Percentiles rank a stretch among this genome's conserved stretches.
Evolutionary conservation across 352 stramenopile genomes (phyloP).

Genomic region (Globisporangium parvum): DNA sequence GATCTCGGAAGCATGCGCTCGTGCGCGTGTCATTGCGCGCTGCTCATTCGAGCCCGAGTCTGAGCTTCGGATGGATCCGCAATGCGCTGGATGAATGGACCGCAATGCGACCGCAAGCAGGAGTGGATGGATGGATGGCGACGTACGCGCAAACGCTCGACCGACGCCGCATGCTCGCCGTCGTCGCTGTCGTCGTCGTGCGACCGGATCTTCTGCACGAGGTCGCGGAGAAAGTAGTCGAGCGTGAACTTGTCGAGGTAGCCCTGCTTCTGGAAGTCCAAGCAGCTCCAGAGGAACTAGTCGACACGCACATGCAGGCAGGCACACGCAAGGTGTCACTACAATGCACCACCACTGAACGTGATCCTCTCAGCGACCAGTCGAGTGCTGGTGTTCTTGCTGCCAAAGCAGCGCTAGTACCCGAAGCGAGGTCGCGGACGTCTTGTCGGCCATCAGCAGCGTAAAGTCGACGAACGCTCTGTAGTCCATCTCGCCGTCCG

Average conservation of each 20-base stretch:
- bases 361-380: background rate
- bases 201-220: constrained; percentile 35
- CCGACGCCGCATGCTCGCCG: constrained; percentile 17
- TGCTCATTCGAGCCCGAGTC: background rate
- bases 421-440: constrained; percentile 29
- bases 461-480: constrained; percentile 59
- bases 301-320: background rate
- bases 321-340: background rate
- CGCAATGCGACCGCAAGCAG: too few relatives aligned
- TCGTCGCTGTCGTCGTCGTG: constrained; percentile 25
- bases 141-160: constrained; percentile 33
- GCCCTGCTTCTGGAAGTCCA: constrained; percentile 63
- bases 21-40: background rate
- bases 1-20: background rate
- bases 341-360: background rate
- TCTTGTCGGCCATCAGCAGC: constrained; percentile 36
- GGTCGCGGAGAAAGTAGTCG: constrained; percentile 54
- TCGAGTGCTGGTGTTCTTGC: background rate
- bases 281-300: constrained; percentile 64
- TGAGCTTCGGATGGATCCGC: too few relatives aligned
- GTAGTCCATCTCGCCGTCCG: constrained; percentile 54
- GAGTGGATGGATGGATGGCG: background rate
- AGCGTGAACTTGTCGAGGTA: constrained; percentile 56
- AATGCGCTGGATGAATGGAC: too few relatives aligned
- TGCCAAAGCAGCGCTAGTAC: constrained; percentile 18